These are phyloP conservation scores for Fusarium floridanum DNA, from an alignment of 2,329 filamentous ascomycete species.

Conservation along the genomic window DNA sequence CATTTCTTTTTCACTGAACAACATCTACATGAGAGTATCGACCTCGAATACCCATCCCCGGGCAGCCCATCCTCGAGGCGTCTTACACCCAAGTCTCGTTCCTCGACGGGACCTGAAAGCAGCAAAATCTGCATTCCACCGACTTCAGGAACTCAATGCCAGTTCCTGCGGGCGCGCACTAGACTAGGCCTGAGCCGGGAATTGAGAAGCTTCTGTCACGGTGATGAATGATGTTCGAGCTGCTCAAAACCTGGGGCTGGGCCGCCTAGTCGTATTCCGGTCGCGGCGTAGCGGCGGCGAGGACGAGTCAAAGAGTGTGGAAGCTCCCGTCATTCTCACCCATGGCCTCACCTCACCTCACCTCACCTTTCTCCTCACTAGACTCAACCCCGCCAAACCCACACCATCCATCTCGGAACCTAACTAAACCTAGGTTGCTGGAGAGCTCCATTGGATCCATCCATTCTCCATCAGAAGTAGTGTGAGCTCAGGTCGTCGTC, in stretches of 20 bases:
- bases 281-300: not conserved
- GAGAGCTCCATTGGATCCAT: constrained; percentile 1
- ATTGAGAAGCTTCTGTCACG: not conserved
- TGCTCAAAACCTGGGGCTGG: not conserved
- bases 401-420: constrained; percentile 2
- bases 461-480: constrained; percentile 2
- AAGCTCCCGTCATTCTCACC: constrained; percentile 1
- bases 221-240: not conserved
- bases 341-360: not conserved
- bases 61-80: not conserved
- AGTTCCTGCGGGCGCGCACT: not conserved
- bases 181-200: constrained; percentile 6
- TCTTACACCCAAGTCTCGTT: not conserved
- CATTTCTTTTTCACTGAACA: not conserved
- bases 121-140: constrained; percentile 1
- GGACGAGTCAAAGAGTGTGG: not conserved
- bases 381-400: not conserved
- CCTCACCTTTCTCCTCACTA: not conserved
- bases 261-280: not conserved
- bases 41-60: not conserved
- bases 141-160: not conserved
- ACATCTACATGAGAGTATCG: not conserved
- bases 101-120: not conserved
- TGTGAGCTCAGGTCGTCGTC: not conserved
- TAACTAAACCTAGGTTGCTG: not conserved